Base-by-base conservation (phyloP, 345 rosid genomes). In the Euphorbia tirucalli region DNA sequence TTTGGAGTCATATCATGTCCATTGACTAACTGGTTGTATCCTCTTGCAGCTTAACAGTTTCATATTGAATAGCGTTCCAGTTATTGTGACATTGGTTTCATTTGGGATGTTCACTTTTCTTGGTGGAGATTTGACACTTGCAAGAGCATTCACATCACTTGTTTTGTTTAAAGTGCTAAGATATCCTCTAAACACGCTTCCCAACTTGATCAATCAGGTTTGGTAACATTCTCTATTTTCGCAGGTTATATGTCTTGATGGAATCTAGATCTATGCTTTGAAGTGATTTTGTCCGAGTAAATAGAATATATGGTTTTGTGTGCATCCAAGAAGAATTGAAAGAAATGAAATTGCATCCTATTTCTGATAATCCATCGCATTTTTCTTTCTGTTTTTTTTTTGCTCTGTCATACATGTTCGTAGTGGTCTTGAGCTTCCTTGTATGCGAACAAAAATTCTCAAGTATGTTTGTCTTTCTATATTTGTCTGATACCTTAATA, bases 71-170 rank as follows among this genome's bases (percentile, higher is more conserved):
- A 78, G 75, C 81, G 69, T 78, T 10, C 81, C 81, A 59, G 81
- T 78, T 59, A 21, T 78, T 28, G 81, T 78, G 71, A 78, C 81
- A 46, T 58, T 78, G 59, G 71, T 73, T 78, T 78, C 81, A 39
- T 78, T 78, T 22, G 72, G 81, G 32, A 48, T 78, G 35, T 78
- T 78, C 69, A 78, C 81, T 41, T 69, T 65, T 30, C 74, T 78
- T 58, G 81, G 81, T 14, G 81, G 81, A 59, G 81, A 78, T 21
- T 70, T 78, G 71, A 78, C 81, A 22, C 81, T 78, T 57, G 71
- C 81, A 27, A 73, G 77, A 69, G 81, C 81, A 46, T 78, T 78
- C 63, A 78, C 81, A 14, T 78, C 81, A 14, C 78, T 78, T 27
- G 65, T 78, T 73, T 43, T 78, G 30, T 78, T 78, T 78, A 78